These are phyloP conservation scores for Quercus mongolica DNA, from an alignment of 306 rosid species.

Conservation along the genomic window DNA sequence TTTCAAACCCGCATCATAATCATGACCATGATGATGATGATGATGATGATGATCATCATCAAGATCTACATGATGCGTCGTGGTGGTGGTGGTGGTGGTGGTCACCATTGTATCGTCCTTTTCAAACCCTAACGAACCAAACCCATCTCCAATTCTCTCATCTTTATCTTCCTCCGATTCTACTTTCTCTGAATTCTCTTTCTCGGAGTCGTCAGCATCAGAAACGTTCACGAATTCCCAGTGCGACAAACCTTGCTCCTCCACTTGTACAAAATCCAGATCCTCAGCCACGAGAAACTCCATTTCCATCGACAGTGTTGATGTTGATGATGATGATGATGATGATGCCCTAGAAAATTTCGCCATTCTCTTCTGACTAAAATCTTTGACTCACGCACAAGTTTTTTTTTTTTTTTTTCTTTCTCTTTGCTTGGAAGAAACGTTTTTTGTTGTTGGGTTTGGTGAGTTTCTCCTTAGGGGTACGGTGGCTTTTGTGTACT, in stretches of 20 bases:
- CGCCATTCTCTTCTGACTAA: not conserved
- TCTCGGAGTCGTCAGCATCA: slow-evolving; percentile 28
- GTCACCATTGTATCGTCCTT: slow-evolving; percentile 3
- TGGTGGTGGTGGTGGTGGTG: too few relatives aligned
- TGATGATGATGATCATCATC: not conserved
- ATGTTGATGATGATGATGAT: not conserved
- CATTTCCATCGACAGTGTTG: not conserved
- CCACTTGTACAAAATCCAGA: slow-evolving; percentile 19
- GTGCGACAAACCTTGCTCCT: slow-evolving; percentile 28
- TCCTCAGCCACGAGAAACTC: not conserved
- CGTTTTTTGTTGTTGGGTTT: not conserved
- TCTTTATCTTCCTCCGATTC: not conserved
- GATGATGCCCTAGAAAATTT: not conserved
- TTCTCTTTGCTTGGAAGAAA: not conserved
- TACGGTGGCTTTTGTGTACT: too few relatives aligned
- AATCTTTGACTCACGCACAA: not conserved
- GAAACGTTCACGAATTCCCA: slow-evolving; percentile 51
- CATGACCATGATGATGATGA: not conserved
- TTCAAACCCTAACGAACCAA: slow-evolving; percentile 23
- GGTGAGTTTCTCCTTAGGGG: too few relatives aligned
- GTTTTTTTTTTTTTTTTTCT: not conserved
- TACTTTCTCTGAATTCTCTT: not conserved
- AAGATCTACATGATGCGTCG: not conserved
- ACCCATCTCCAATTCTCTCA: not conserved
- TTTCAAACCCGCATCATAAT: not conserved